These are phyloP conservation scores for Cladophialophora bantiana DNA, from an alignment of 2,329 filamentous ascomycete species.

Conservation along the genomic window DNA sequence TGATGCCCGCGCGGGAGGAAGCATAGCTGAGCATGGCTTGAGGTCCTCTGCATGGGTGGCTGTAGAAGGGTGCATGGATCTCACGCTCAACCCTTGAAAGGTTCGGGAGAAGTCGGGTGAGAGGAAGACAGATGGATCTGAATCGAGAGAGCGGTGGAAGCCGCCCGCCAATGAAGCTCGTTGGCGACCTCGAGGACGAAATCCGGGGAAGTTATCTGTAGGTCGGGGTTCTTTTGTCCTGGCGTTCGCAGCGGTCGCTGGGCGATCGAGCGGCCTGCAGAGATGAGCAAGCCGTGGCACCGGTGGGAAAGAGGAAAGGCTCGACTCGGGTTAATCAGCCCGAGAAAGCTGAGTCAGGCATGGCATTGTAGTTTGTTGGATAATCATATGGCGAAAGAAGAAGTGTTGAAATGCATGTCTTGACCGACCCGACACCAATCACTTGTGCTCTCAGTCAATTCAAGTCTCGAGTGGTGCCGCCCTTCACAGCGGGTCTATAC, in stretches of 20 bases:
- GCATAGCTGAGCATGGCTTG: constrained; percentile 1
- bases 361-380: constrained; percentile 5
- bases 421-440: constrained; percentile 16
- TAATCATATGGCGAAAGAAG: constrained; percentile 12
- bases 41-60: constrained; percentile 1
- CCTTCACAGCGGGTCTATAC: neutral
- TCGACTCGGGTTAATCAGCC: constrained; percentile 27
- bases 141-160: constrained; percentile 13
- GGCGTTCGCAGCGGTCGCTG: neutral
- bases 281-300: neutral
- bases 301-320: neutral
- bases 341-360: constrained; percentile 27
- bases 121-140: neutral
- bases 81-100: neutral
- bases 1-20: constrained; percentile 19
- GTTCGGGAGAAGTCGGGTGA: constrained; percentile 20
- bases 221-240: neutral
- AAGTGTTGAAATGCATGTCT: constrained; percentile 25
- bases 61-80: constrained; percentile 2
- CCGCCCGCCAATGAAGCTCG: constrained; percentile 5
- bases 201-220: constrained; percentile 16
- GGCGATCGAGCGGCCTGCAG: neutral
- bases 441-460: neutral
- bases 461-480: neutral
- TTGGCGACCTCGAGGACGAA: neutral